These are phyloP conservation scores for Hypoxylon sp. DNA, from an alignment of 2,329 filamentous ascomycete genomes.

Conservation along the genomic window DNA sequence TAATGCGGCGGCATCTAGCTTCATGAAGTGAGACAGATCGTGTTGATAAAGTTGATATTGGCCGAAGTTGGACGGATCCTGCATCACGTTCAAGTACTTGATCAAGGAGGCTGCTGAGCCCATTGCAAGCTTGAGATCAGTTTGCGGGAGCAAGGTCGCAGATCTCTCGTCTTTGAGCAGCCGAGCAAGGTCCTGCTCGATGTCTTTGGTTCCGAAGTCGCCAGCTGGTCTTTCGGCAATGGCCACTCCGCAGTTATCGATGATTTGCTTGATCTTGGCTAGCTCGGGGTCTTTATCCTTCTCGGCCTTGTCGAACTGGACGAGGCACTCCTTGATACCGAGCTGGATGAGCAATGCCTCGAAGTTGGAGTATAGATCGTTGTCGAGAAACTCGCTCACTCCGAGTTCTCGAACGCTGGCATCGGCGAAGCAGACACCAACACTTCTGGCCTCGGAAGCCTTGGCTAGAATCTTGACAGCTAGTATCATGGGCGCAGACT, in stretches of 20 bases:
- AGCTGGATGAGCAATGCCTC: conserved; percentile 96
- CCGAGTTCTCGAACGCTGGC: conserved; percentile 94
- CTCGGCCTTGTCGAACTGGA: conserved; percentile 79
- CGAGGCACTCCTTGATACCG: conserved; percentile 89
- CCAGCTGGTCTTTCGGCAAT: conserved; percentile 78
- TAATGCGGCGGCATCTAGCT: conserved; percentile 91
- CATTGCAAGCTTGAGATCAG: conserved; percentile 95
- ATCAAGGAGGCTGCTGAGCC: conserved; percentile 91
- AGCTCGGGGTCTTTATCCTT: conserved; percentile 92
- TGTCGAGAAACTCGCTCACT: conserved; percentile 98
- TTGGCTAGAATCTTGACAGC: conserved; percentile 94
- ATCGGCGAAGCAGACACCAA: conserved; percentile 97
- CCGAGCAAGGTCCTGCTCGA: conserved; percentile 91
- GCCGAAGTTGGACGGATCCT: conserved; percentile 93
- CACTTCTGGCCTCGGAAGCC: conserved; percentile 80
- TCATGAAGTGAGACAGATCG: conserved; percentile 97
- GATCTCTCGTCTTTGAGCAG: conserved; percentile 87
- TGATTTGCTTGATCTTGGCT: conserved; percentile 84
- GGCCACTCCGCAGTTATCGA: conserved; percentile 90
- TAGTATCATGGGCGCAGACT: conserved; percentile 91
- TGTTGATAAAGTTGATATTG: conserved; percentile 98
- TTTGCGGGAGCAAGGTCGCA: conserved; percentile 80
- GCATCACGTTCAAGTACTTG: conserved; percentile 90
- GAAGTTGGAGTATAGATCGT: conserved; percentile 97
- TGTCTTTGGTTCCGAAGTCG: conserved; percentile 89